Conservation (phyloP, 2,329 filamentous ascomycete genomes). For the Paradendryphiella salina region DNA sequence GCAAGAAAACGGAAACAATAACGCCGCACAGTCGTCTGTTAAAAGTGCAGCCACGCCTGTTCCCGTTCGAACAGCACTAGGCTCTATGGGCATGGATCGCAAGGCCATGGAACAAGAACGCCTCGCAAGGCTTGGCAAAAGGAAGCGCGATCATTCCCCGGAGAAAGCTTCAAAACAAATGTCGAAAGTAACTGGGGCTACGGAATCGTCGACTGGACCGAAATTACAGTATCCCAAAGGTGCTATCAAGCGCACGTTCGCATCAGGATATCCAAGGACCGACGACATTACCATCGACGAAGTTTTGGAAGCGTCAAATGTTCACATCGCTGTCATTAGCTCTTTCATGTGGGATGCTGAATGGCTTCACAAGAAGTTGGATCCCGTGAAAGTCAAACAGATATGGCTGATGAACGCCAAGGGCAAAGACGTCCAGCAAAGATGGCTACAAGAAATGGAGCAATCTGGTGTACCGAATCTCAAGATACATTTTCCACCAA, state of each 20-base stretch:
- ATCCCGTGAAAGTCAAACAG: constrained; percentile 57
- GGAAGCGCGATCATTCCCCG: constrained; percentile 61
- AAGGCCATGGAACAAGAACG: constrained; percentile 86
- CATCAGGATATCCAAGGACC: constrained; percentile 61
- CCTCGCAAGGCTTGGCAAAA: constrained; percentile 64
- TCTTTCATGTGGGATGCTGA: constrained; percentile 84
- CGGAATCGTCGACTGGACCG: not conserved
- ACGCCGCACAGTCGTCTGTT: not conserved
- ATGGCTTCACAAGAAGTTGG: constrained; percentile 72
- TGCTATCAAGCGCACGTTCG: constrained; percentile 80
- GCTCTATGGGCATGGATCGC: constrained; percentile 65
- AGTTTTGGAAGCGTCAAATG: constrained; percentile 70
- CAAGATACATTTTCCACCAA: constrained; percentile 76
- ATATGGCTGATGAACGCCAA: constrained; percentile 62
- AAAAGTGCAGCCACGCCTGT: not conserved
- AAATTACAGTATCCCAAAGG: constrained; percentile 60
- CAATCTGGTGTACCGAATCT: constrained; percentile 55
- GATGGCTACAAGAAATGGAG: constrained; percentile 33
- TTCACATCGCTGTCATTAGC: constrained; percentile 79
- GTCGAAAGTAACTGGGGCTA: not conserved
- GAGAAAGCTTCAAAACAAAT: constrained; percentile 34
- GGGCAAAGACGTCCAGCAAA: constrained; percentile 46
- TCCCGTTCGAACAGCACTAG: not conserved
- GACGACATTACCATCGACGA: constrained; percentile 89
- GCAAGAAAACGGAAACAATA: constrained; percentile 8